Conservation (phyloP, 371 early-diverging fungal species). For the Mucor irregularis region DNA sequence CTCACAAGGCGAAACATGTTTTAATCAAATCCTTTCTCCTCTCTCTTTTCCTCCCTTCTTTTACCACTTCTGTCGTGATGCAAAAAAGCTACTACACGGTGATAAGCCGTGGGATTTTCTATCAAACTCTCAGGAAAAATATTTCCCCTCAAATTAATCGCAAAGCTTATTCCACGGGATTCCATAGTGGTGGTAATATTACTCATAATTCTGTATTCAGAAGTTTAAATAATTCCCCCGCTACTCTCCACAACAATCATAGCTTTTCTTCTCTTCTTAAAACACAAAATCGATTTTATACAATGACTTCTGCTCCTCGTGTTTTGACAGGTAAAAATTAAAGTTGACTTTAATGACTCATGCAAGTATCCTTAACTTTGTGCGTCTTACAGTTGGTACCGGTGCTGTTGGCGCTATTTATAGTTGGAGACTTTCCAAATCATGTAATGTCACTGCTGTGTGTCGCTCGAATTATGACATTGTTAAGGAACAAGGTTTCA, state of each 20-base stretch:
- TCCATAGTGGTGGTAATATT: not conserved
- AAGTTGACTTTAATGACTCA: not conserved
- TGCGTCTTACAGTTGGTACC: conserved; percentile 64
- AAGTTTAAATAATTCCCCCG: too few species aligned
- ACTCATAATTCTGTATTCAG: too few species aligned
- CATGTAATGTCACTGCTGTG: conserved; percentile 68
- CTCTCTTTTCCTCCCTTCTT: too few species aligned
- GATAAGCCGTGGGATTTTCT: too few species aligned
- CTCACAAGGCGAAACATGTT: too few species aligned
- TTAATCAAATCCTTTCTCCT: too few species aligned
- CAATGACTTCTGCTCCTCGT: conserved; percentile 5
- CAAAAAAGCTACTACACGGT: too few species aligned
- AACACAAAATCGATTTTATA: not conserved
- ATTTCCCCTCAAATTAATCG: too few species aligned
- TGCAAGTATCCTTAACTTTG: not conserved
- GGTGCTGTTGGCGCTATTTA: conserved; percentile 83
- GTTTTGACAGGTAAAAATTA: conserved; percentile 14
- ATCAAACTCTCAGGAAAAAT: too few species aligned
- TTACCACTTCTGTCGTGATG: too few species aligned
- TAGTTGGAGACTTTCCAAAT: conserved; percentile 67
- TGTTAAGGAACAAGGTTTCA: conserved; percentile 65
- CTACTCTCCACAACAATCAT: too few species aligned
- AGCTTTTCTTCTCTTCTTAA: not conserved
- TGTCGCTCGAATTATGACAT: conserved; percentile 81
- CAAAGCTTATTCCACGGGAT: not conserved